Base-by-base conservation (phyloP, 2,329 filamentous ascomycete species). In the Fusarium sarcochroum region DNA sequence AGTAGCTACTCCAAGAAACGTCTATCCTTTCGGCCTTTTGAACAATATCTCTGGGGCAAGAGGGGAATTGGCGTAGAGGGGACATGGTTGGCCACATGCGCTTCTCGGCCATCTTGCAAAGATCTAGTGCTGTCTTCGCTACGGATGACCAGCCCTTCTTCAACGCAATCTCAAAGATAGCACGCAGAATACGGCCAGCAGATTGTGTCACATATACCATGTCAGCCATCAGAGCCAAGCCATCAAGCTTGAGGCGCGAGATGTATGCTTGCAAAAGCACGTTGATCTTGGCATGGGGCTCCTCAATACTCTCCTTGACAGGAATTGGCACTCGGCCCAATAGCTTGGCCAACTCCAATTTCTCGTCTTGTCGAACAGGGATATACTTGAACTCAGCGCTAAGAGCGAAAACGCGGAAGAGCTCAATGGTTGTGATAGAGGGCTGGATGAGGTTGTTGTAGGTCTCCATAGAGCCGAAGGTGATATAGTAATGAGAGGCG, bases 41-140 rank as follows among this genome's bases (percentile, higher is more conserved):
- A 48, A 98, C 84, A 53, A 98, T 93, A 60, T 98, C 95, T 40
- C 89, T 85, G 5, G 94, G 90, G 75, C 94, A 97, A 38, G 84
- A 83, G 5, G 91, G 88, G 76, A 99, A 99, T 76, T 99, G 96
- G 54, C 96, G 89, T 32, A 99, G 85, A 13, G 97, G 96, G 37
- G 93, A 93, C 96, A 98, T 99, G 7, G 95, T 98, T 15, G 95
- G 94, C 96, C 96, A 99, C 97, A 99, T 99, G 49, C 97, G 89
- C 85, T 97, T 97, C 83, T 99, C 96, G 0, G 95, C 96, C 93
- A 97, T 98, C 83, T 99, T 99, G 83, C 97, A 99, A 53, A 99
- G 86, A 73, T 97, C 93, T 41, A 99, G 84, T 1, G 96, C 94
- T 66, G 92, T 93, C 82, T 96, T 97, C 10, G 96, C 93, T 5